Conservation (phyloP, 495 filamentous ascomycete genomes). For the Cercophora samala region DNA sequence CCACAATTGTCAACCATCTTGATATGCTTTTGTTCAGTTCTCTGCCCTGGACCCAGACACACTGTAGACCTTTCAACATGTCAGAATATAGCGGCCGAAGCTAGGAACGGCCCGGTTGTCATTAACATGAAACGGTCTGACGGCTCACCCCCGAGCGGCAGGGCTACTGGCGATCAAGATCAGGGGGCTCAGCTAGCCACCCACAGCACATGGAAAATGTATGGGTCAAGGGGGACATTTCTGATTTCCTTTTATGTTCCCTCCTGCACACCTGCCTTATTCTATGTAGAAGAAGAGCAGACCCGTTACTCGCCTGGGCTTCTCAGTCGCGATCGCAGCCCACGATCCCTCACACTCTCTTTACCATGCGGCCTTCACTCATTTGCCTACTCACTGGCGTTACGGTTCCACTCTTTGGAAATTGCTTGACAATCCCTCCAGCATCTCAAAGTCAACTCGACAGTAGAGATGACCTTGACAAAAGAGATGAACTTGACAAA, state of each 20-base stretch:
- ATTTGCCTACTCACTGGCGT: background rate
- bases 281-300: background rate
- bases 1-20: background rate
- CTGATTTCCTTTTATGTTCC: too few species aligned
- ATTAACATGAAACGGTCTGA: background rate
- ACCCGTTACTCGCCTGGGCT: background rate
- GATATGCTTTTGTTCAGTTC: background rate
- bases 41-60: background rate
- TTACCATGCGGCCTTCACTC: background rate
- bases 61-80: background rate
- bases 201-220: too few species aligned
- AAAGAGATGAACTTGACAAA: conserved; percentile 14
- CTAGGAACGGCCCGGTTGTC: background rate
- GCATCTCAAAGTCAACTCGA: background rate
- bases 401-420: background rate
- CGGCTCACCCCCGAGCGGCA: background rate
- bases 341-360: background rate
- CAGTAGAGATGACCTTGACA: background rate
- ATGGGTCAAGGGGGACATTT: too few species aligned
- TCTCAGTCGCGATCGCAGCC: background rate
- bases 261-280: too few species aligned
- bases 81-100: background rate
- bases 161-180: background rate
- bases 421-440: background rate
- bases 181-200: too few species aligned